Evolutionary conservation across 2,329 filamentous ascomycete species (phyloP).

Genomic region (Colletotrichum theobromicola): DNA sequence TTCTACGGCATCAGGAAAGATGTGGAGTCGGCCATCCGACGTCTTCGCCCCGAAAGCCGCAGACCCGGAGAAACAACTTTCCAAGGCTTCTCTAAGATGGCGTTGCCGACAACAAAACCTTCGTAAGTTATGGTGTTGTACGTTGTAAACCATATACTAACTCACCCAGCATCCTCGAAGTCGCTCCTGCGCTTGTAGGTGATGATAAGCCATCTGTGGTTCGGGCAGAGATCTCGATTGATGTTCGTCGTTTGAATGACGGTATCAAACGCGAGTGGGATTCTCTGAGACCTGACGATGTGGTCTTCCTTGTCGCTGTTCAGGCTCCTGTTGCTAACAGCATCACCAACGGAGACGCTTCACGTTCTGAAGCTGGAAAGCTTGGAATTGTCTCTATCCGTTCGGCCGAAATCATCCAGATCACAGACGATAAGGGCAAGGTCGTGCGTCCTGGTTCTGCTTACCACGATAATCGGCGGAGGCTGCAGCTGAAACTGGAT

Average conservation of each 20-base stretch:
- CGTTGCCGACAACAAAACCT: conserved; percentile 82
- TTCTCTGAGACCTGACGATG: conserved; percentile 81
- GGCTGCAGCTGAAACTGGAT: conserved; percentile 83
- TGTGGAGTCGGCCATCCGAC: conserved; percentile 81
- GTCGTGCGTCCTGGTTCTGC: conserved; percentile 68
- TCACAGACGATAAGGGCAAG: conserved; percentile 85
- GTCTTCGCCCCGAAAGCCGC: conserved; percentile 73
- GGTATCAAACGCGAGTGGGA: conserved; percentile 89
- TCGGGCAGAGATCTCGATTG: conserved; percentile 83
- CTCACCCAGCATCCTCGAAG: conserved; percentile 72
- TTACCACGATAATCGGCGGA: conserved; percentile 70
- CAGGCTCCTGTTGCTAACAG: conserved; percentile 62
- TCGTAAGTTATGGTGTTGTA: conserved; percentile 46
- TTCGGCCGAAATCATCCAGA: conserved; percentile 83
- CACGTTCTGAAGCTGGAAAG: conserved; percentile 59
- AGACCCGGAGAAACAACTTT: conserved; percentile 74
- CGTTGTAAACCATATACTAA: conserved; percentile 18
- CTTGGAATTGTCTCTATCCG: conserved; percentile 75
- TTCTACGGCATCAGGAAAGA: conserved; percentile 95
- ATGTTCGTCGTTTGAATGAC: conserved; percentile 80
- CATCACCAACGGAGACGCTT: conserved; percentile 56
- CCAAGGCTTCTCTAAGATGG: conserved; percentile 89
- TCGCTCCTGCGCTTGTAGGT: conserved; percentile 82
- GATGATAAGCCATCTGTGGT: conserved; percentile 84
- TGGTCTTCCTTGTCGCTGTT: conserved; percentile 85